These are phyloP conservation scores for Diaporthe batatas DNA, from an alignment of 2,329 filamentous ascomycete genomes.

Conservation along the genomic window DNA sequence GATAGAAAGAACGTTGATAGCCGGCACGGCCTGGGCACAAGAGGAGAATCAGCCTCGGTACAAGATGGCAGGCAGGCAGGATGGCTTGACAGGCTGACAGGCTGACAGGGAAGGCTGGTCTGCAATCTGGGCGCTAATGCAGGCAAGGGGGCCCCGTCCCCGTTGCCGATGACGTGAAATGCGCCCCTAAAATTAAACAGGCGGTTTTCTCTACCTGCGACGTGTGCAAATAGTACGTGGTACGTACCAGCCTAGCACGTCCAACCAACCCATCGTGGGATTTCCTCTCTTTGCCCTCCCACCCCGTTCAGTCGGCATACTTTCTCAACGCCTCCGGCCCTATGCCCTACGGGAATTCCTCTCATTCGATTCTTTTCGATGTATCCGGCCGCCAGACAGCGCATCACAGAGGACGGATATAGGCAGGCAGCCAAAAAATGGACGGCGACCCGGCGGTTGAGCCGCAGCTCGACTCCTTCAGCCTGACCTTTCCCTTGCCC, in stretches of 20 bases:
- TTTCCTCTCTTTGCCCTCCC: neutral
- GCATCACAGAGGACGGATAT: conserved; percentile 36
- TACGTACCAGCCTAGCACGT: neutral
- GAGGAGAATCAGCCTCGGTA: conserved; percentile 33
- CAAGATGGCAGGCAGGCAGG: conserved; percentile 9
- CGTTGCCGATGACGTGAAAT: conserved; percentile 34
- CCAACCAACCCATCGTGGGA: conserved; percentile 1
- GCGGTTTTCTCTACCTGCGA: conserved; percentile 28
- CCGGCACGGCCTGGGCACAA: conserved; percentile 11
- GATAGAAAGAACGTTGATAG: neutral
- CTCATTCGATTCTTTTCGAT: conserved; percentile 28
- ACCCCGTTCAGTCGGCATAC: neutral
- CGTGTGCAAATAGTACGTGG: conserved; percentile 23
- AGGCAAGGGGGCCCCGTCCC: conserved; percentile 23
- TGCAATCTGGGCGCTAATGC: conserved; percentile 26
- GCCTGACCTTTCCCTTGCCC: conserved; percentile 86
- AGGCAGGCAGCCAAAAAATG: conserved; percentile 61
- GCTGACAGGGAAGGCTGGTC: conserved; percentile 32
- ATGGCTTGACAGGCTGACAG: neutral
- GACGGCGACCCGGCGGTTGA: conserved; percentile 81
- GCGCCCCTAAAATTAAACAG: conserved; percentile 38
- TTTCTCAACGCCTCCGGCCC: conserved; percentile 9
- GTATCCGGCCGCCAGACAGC: conserved; percentile 29
- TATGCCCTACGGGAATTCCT: conserved; percentile 14
- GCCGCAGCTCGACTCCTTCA: conserved; percentile 84